Percentiles rank a stretch among this genome's conserved stretches.
phyloP scores from a whole-genome alignment of 2,329 filamentous ascomycete genomes.

The Pseudocercospora macadamiae region DNA sequence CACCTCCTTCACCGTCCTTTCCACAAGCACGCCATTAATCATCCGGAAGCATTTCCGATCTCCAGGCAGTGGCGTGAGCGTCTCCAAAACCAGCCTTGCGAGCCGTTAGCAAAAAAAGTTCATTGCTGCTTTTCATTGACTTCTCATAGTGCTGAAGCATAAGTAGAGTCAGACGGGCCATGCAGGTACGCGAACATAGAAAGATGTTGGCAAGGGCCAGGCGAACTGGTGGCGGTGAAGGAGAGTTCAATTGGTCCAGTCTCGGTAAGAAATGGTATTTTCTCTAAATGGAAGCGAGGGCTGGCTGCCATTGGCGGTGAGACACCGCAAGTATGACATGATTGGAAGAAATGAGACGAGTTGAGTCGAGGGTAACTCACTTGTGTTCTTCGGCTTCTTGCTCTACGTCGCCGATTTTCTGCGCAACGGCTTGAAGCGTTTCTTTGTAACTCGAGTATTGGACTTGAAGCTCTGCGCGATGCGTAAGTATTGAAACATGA shows the following conservation, averaged over 20 bases:
- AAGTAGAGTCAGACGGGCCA: too few relatives aligned
- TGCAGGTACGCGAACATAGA: slow-evolving; percentile 4
- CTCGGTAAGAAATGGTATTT: background rate
- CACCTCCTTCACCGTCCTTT: slow-evolving; percentile 91
- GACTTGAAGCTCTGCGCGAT: slow-evolving; percentile 69
- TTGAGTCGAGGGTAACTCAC: slow-evolving; percentile 54
- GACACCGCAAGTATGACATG: slow-evolving; percentile 27
- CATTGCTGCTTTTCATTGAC: background rate
- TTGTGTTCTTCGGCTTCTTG: slow-evolving; percentile 98
- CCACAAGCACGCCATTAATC: slow-evolving; percentile 95
- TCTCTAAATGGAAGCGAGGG: slow-evolving; percentile 12
- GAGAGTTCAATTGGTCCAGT: slow-evolving; percentile 36
- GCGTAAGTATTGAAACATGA: too few relatives aligned
- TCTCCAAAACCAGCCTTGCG: slow-evolving; percentile 86
- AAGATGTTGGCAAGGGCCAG: background rate
- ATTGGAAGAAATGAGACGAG: background rate
- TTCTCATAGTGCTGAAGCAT: background rate
- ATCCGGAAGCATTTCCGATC: slow-evolving; percentile 98
- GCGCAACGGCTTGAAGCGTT: slow-evolving; percentile 84
- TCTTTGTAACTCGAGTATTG: slow-evolving; percentile 78
- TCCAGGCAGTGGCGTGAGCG: slow-evolving; percentile 75
- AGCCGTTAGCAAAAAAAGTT: background rate
- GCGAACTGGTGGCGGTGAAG: slow-evolving; percentile 35
- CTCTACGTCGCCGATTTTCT: slow-evolving; percentile 97
- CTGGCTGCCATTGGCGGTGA: slow-evolving; percentile 29